phyloP scores from a whole-genome alignment of 139 green algal species.

The Micractinium conductrix region DNA sequence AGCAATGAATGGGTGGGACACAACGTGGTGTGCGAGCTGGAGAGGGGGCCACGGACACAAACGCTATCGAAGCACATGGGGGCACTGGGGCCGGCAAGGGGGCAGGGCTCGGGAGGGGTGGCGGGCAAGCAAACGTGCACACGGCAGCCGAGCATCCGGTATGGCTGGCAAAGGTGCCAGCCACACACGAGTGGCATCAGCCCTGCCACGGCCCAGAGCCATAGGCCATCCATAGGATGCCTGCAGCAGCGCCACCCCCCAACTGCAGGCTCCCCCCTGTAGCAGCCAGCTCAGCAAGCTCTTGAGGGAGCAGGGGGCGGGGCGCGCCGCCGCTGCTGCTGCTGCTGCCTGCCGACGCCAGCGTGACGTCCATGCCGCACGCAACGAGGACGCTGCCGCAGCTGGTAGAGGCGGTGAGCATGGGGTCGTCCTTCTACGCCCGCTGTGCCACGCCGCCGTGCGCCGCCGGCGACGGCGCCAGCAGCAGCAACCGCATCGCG shows the following conservation, averaged over 20 bases:
- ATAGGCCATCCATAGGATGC: neutral
- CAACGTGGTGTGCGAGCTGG: too few relatives aligned
- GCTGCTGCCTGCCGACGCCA: neutral
- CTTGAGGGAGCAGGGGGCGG: constrained; percentile 7
- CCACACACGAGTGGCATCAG: too few relatives aligned
- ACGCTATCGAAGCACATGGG: neutral
- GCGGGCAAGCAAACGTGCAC: neutral
- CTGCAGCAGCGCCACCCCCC: neutral
- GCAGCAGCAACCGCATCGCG: constrained; percentile 25
- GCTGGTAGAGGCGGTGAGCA: constrained; percentile 6
- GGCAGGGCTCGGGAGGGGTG: too few relatives aligned
- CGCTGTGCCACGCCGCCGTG: neutral
- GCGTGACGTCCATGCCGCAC: too few relatives aligned
- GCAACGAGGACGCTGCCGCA: constrained; percentile 6
- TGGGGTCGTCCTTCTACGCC: too few relatives aligned
- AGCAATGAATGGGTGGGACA: too few relatives aligned
- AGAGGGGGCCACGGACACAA: too few relatives aligned
- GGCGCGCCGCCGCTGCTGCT: too few relatives aligned
- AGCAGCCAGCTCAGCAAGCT: neutral
- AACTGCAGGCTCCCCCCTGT: neutral
- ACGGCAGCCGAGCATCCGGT: neutral
- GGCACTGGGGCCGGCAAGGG: neutral
- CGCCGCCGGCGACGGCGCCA: neutral
- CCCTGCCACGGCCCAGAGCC: neutral
- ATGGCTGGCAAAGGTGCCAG: neutral